Base-by-base conservation (phyloP, 2,329 filamentous ascomycete species). In the Aspergillus pseudoglaucus region DNA sequence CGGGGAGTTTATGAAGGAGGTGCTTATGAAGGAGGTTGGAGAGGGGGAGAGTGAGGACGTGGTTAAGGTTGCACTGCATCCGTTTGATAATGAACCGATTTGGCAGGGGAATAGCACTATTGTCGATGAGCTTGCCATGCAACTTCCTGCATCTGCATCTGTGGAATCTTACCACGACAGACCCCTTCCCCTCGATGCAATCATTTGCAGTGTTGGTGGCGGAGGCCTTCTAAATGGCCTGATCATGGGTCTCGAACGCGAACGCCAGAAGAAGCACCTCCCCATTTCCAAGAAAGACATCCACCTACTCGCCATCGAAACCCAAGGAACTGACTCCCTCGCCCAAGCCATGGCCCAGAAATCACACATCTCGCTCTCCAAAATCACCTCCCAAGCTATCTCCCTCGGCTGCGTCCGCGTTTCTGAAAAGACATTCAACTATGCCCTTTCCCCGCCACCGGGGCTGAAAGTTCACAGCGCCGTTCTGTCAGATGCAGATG, bases 161-260 rank as follows among this genome's bases (percentile, higher is more conserved):
- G 25, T 10, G 25, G 25, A 12, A 12, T 49, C 51, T 35, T 63
- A 67, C 52, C 47, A 50, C 27, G 56, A 53, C 27, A 59, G 62
- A 17, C 57, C 62, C 2, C 53, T 72, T 14, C 71, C 73, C 8
- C 76, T 87, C 3, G 83, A 90, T 58, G 85, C 77, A 3, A 75
- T 95, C 10, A 78, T 93, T 40, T 91, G 87, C 67, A 85, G 78
- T 49, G 87, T 90, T 33, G 89, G 89, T 6, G 89, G 89, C 8
- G 89, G 89, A 14, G 88, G 89, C 0, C 70, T 94, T 18, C 76
- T 95, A 45, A 87, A 84, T 59, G 89, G 89, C 4, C 70, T 95
- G 47, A 80, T 87, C 68, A 75, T 83, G 61, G 87, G 85, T 8
- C 72, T 90, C 20, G 77, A 83, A 59, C 66, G 71, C 39, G 64